Evolutionary conservation across 805 yeast species (phyloP).

Genomic region (Saturnispora galanensis): DNA sequence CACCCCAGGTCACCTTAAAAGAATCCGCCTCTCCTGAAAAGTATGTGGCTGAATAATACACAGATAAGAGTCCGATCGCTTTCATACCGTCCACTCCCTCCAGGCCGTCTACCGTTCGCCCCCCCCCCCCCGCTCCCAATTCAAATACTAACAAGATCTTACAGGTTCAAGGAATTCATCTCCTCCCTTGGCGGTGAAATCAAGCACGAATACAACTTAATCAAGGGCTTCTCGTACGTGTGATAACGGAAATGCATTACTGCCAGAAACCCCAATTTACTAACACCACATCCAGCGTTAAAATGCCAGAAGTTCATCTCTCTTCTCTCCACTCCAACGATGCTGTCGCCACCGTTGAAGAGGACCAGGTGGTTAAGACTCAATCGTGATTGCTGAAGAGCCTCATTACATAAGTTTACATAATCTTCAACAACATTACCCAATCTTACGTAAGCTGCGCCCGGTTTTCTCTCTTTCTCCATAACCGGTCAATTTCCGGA

Average conservation of each 20-base stretch:
- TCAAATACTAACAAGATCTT: constrained; percentile 1
- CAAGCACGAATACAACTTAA: constrained; percentile 49
- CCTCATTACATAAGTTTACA: neutral
- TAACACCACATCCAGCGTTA: constrained; percentile 24
- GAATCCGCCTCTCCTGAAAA: constrained; percentile 6
- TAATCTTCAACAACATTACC: too few relatives aligned
- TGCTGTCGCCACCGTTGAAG: constrained; percentile 52
- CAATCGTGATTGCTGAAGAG: constrained; percentile 8
- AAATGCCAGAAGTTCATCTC: constrained; percentile 46
- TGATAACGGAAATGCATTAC: too few relatives aligned
- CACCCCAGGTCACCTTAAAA: constrained; percentile 5
- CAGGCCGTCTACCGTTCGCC: neutral
- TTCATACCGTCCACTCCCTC: neutral
- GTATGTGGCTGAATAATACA: neutral
- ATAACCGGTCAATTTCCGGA: too few relatives aligned
- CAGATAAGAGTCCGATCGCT: too few relatives aligned
- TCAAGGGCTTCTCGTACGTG: constrained; percentile 52
- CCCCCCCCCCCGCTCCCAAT: too few relatives aligned
- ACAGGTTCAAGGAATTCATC: constrained; percentile 38
- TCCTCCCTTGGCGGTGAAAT: constrained; percentile 49
- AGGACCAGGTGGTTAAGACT: constrained; percentile 54
- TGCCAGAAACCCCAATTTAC: neutral
- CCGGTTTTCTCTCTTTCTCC: neutral
- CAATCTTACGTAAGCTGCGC: neutral
- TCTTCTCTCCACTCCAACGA: constrained; percentile 37